phyloP scores from a whole-genome alignment of 345 rosid species.

The Citrus glauca region DNA sequence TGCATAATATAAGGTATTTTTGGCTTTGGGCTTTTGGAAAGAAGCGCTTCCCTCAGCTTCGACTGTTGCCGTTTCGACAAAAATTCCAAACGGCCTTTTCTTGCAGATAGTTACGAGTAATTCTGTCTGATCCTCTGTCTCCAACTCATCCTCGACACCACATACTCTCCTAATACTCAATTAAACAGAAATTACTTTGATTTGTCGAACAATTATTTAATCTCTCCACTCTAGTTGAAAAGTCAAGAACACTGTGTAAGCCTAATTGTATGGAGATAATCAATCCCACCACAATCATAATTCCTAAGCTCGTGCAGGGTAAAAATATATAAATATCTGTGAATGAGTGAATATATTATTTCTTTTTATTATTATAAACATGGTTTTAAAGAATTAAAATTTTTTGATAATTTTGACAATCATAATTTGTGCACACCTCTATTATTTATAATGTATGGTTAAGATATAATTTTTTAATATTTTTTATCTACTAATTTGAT shows the following conservation, averaged over 20 bases:
- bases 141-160: not conserved
- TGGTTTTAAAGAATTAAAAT: too few relatives aligned
- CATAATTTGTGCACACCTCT: too few relatives aligned
- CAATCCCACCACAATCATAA: not conserved
- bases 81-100: not conserved
- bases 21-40: not conserved
- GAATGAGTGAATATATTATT: too few relatives aligned
- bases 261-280: not conserved
- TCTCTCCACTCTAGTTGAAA: not conserved
- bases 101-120: not conserved
- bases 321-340: too few relatives aligned
- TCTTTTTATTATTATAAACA: too few relatives aligned
- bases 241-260: too few relatives aligned
- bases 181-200: not conserved
- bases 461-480: too few relatives aligned
- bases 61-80: constrained; percentile 2
- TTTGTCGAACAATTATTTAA: not conserved
- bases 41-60: constrained; percentile 10
- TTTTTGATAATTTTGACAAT: too few relatives aligned
- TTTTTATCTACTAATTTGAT: too few relatives aligned
- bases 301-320: too few relatives aligned
- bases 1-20: not conserved
- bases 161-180: too few relatives aligned
- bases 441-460: too few relatives aligned
- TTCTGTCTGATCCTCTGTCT: not conserved